A percentile compares a stretch with the other conserved stretches of the same genome.
These are phyloP conservation scores for Pseudogymnoascus sp. DNA, from an alignment of 2,329 filamentous ascomycete genomes.

Conservation along the genomic window DNA sequence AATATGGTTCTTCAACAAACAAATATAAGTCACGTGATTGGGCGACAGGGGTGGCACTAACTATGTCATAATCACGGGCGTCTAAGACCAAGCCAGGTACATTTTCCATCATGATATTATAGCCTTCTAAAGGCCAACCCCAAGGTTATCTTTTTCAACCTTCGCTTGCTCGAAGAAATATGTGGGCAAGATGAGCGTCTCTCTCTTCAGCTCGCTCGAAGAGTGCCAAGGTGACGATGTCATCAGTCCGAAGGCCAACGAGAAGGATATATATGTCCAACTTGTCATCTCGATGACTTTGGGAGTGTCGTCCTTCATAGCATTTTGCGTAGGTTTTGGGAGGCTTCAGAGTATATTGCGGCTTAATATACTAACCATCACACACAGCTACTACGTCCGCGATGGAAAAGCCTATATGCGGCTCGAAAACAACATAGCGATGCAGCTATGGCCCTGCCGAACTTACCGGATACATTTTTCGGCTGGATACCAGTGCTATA, in stretches of 20 bases:
- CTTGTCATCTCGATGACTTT: slow-evolving; percentile 64
- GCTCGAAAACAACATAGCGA: slow-evolving; percentile 73
- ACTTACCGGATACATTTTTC: slow-evolving; percentile 75
- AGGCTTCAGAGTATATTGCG: background rate
- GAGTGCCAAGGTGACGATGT: slow-evolving; percentile 7
- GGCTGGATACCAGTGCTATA: slow-evolving; percentile 90
- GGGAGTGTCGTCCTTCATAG: slow-evolving; percentile 63
- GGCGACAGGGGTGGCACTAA: background rate
- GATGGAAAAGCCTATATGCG: slow-evolving; percentile 87
- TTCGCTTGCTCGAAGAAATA: background rate
- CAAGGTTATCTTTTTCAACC: background rate
- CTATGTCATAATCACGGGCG: background rate
- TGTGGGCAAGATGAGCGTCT: background rate
- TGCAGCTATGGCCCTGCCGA: slow-evolving; percentile 55
- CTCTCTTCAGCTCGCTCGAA: background rate
- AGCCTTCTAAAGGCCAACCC: background rate
- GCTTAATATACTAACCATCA: slow-evolving; percentile 21
- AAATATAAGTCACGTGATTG: background rate
- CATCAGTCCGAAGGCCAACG: slow-evolving; percentile 13
- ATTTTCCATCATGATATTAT: background rate
- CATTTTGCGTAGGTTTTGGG: slow-evolving; percentile 60
- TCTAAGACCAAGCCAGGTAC: slow-evolving; percentile 1
- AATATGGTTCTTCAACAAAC: background rate
- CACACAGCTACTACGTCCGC: slow-evolving; percentile 69
- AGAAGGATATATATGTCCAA: slow-evolving; percentile 45